Percentiles rank a stretch among this genome's conserved stretches.
These are phyloP conservation scores for Nigrospora osmanthi DNA, from an alignment of 2,329 filamentous ascomycete species.

Conservation along the genomic window DNA sequence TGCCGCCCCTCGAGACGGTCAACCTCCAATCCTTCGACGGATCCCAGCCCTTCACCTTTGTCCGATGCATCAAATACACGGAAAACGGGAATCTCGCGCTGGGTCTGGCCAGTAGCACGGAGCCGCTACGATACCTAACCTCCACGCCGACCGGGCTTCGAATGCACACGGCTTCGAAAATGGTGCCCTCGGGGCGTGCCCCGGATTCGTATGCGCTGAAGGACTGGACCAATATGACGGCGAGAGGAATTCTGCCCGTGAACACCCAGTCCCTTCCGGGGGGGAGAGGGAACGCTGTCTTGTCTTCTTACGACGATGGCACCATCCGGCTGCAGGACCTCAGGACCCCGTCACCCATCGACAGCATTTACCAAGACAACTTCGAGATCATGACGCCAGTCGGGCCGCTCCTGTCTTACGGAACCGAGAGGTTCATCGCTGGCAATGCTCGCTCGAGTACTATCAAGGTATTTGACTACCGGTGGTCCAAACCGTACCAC, in stretches of 20 bases:
- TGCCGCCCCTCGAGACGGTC: constrained; percentile 11
- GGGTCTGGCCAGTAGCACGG: constrained; percentile 30
- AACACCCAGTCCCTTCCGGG: constrained; percentile 19
- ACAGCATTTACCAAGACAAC: constrained; percentile 44
- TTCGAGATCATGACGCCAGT: constrained; percentile 37
- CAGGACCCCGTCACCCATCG: constrained; percentile 36
- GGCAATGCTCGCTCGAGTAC: constrained; percentile 35
- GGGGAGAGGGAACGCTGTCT: constrained; percentile 30
- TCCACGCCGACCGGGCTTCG: constrained; percentile 37
- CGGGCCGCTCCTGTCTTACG: constrained; percentile 40
- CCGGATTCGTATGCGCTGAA: constrained; percentile 15
- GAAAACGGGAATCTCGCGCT: constrained; percentile 35
- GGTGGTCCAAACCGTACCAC: constrained; percentile 38
- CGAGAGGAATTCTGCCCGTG: constrained; percentile 39
- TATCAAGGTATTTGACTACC: constrained; percentile 47
- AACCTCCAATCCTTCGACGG: constrained; percentile 9
- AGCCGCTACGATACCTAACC: constrained; percentile 37
- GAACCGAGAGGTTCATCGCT: constrained; percentile 41
- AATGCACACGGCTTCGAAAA: constrained; percentile 25
- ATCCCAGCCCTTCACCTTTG: constrained; percentile 14
- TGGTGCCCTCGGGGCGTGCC: constrained; percentile 6
- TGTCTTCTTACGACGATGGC: constrained; percentile 47
- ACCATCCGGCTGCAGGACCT: constrained; percentile 42
- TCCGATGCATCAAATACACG: constrained; percentile 36
- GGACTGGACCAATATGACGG: constrained; percentile 21